Base-by-base conservation (phyloP, 2,329 filamentous ascomycete genomes). In the Alternaria brassicicola region DNA sequence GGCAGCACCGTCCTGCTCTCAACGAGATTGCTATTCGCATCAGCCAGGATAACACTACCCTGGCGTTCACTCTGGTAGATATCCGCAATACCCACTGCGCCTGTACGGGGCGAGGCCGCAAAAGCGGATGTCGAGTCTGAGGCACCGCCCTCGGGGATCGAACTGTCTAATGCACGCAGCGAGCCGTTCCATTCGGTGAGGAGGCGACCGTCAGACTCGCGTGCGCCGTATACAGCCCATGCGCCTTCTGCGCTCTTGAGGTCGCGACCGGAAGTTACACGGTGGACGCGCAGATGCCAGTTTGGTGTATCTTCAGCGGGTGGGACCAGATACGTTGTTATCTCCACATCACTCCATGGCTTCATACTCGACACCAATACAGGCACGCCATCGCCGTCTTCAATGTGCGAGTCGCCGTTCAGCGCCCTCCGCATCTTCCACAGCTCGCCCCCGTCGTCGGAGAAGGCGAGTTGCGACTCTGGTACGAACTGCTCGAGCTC, bases 21-120 rank as follows among this genome's bases (percentile, higher is more conserved):
- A 2, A 92, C 82, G 31, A 93, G 78, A 76, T 93, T 93, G 46
- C 88, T 90, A 78, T 93, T 93, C 6, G 90, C 89, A 72, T 93
- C 91, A 10, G 89, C 89, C 56, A 92, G 87, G 46, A 93, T 86
- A 25, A 92, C 81, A 71, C 84, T 87, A 3, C 89, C 90, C 52
- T 76, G 78, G 19, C 89, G 81, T 12, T 69, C 60, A 19, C 59
- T 67, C 6, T 75, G 66, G 15, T 69, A 68, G 36, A 84, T 58
- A 54, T 85, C 83, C 4, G 76, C 74, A 12, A 85, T 82, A 0
- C 84, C 84, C 1, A 84, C 82, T 21, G 78, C 82, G 0, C 84
- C 83, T 10, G 80, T 83, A 3, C 77, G 70, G 3, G 83, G 70
- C 12, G 83, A 83, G 3, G 83, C 79, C 0, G 80, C 80, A 38